phyloP scores from a whole-genome alignment of 768 basidiomycete genomes.

The Hericium erinaceus region DNA sequence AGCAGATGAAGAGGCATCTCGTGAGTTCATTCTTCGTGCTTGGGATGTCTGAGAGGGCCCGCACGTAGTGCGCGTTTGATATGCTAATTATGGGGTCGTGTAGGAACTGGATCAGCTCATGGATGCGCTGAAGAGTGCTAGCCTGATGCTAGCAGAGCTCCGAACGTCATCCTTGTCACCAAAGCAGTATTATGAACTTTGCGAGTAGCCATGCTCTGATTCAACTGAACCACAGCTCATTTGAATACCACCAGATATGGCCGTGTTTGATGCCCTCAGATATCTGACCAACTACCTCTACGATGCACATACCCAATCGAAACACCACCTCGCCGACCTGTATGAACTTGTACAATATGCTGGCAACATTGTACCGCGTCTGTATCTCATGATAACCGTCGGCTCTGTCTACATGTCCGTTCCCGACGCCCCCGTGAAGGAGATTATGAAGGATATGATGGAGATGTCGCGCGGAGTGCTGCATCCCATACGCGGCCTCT shows the following conservation, averaged over 20 bases:
- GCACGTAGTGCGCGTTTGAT: not conserved
- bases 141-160: slow-evolving; percentile 93
- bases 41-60: too few relatives aligned
- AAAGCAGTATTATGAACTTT: slow-evolving; percentile 98
- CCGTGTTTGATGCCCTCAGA: slow-evolving; percentile 93
- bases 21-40: slow-evolving; percentile 29
- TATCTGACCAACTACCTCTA: slow-evolving; percentile 94
- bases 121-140: slow-evolving; percentile 97
- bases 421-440: slow-evolving; percentile 93
- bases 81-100: not conserved
- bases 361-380: slow-evolving; percentile 87
- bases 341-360: slow-evolving; percentile 99
- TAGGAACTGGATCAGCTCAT: slow-evolving; percentile 95
- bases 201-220: slow-evolving; percentile 29
- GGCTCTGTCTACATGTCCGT: slow-evolving; percentile 99
- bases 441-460: slow-evolving; percentile 99
- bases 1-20: slow-evolving; percentile 91
- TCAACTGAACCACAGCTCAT: too few relatives aligned
- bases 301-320: slow-evolving; percentile 85
- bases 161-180: slow-evolving; percentile 88
- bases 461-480: slow-evolving; percentile 98
- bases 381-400: slow-evolving; percentile 99
- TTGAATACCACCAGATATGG: slow-evolving; percentile 65
- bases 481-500: slow-evolving; percentile 93
- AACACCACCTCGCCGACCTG: slow-evolving; percentile 94